Conservation (phyloP, 805 yeast genomes). For the Yarrowia sp. region DNA sequence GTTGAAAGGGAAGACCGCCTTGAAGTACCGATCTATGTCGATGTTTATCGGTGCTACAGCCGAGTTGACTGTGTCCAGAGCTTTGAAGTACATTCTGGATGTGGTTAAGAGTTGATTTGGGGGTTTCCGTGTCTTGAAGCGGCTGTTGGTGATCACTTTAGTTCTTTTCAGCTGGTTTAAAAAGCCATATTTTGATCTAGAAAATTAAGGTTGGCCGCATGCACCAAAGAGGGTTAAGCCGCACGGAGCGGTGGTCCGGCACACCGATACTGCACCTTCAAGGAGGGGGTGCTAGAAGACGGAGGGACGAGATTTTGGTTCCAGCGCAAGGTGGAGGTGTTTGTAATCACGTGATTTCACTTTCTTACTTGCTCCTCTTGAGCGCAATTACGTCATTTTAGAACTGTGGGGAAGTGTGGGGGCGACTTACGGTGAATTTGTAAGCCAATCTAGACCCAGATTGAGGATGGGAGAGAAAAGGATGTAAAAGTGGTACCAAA, state of each 20-base stretch:
- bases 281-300: background rate
- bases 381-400: too few relatives aligned
- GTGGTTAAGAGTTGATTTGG: background rate
- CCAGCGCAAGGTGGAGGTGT: background rate
- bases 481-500: too few relatives aligned
- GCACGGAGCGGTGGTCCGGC: slow-evolving; percentile 23
- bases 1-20: slow-evolving; percentile 27
- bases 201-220: background rate
- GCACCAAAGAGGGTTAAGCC: slow-evolving; percentile 18
- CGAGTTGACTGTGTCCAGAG: slow-evolving; percentile 8
- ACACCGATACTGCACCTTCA: slow-evolving; percentile 9
- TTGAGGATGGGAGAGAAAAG: too few relatives aligned
- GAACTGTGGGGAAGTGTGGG: too few relatives aligned
- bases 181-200: background rate
- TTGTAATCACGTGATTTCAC: background rate
- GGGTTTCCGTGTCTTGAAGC: background rate
- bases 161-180: background rate
- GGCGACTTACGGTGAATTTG: too few relatives aligned
- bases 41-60: background rate
- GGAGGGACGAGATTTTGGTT: background rate
- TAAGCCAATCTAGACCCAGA: too few relatives aligned
- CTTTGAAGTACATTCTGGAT: background rate
- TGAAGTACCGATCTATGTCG: slow-evolving; percentile 15
- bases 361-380: too few relatives aligned
- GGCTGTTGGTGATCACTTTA: too few relatives aligned